phyloP scores from a whole-genome alignment of 225 moss, liverwort and hornwort species.

The Marchantia paleacea region DNA sequence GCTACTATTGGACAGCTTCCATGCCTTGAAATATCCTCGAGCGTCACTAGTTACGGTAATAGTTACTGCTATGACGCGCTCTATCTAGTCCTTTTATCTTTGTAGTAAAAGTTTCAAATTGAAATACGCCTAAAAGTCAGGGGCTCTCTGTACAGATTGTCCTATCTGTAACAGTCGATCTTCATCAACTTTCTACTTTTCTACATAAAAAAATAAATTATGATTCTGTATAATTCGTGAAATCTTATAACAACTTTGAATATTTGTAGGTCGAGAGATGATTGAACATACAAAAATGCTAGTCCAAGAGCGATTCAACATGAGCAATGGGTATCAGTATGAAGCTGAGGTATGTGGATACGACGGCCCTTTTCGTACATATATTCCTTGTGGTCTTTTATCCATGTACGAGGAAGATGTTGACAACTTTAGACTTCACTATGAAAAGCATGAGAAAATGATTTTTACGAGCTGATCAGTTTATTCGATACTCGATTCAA shows the following conservation, averaged over 20 bases:
- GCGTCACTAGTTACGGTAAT: slow-evolving; percentile 96
- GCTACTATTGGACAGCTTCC: slow-evolving; percentile 97
- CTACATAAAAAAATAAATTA: background rate
- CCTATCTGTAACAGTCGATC: no score
- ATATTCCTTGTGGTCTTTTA: no score
- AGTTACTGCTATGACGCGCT: background rate
- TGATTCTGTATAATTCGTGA: background rate
- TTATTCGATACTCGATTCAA: background rate
- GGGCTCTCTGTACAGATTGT: no score
- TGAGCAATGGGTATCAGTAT: slow-evolving; percentile 69
- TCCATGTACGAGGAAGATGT: no score
- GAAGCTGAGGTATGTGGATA: slow-evolving; percentile 67
- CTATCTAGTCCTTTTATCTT: background rate
- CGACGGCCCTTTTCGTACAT: no score
- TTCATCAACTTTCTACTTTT: no score
- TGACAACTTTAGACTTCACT: no score
- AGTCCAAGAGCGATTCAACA: slow-evolving; percentile 85
- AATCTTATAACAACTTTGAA: no score
- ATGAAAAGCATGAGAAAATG: no score
- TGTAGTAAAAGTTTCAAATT: no score
- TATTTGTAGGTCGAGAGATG: slow-evolving; percentile 82
- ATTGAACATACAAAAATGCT: slow-evolving; percentile 96
- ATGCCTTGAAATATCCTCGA: slow-evolving; percentile 95
- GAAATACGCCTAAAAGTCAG: no score
- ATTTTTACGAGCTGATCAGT: no score